Evolutionary conservation across 257 asterid genomes (phyloP).

Genomic region (Nicotiana obtusifolia): DNA sequence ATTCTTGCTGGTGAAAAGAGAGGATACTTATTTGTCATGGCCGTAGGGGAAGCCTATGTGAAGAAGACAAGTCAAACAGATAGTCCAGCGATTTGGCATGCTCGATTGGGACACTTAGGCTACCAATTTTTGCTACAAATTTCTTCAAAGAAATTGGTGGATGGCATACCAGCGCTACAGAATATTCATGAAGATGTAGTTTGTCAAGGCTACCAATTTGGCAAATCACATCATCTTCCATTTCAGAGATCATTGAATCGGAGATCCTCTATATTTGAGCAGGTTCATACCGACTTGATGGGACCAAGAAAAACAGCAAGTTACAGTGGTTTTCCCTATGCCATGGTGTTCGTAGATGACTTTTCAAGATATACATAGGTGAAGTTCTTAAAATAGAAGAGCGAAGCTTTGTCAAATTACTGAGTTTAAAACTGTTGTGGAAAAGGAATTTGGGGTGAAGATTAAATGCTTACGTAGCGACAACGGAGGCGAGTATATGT

Average conservation of each 20-base stretch:
- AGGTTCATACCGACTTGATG: conserved; percentile 15
- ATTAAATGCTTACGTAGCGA: conserved; percentile 13
- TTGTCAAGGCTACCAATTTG: neutral
- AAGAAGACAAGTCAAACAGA: conserved; percentile 12
- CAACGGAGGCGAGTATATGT: conserved; percentile 4
- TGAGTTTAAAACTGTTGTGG: neutral
- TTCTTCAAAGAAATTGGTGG: conserved; percentile 8
- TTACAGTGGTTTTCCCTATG: conserved; percentile 2
- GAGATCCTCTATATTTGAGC: neutral
- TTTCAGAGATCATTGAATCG: neutral
- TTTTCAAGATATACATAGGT: conserved; percentile 15
- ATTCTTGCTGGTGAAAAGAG: neutral
- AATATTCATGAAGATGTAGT: conserved; percentile 11
- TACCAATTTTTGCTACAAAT: conserved; percentile 13
- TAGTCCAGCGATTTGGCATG: conserved; percentile 15
- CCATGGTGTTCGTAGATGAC: conserved; percentile 19
- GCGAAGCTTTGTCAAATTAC: conserved; percentile 6
- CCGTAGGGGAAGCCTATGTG: conserved; percentile 6
- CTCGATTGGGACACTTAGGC: conserved; percentile 10
- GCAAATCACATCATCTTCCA: conserved; percentile 12
- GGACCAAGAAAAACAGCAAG: conserved; percentile 18
- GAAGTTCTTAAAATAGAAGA: conserved; percentile 11
- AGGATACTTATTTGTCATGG: conserved; percentile 9
- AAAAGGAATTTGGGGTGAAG: conserved; percentile 7
- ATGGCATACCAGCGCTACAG: neutral